phyloP scores from a whole-genome alignment of 768 basidiomycete genomes.

The Exidia glandulosa region DNA sequence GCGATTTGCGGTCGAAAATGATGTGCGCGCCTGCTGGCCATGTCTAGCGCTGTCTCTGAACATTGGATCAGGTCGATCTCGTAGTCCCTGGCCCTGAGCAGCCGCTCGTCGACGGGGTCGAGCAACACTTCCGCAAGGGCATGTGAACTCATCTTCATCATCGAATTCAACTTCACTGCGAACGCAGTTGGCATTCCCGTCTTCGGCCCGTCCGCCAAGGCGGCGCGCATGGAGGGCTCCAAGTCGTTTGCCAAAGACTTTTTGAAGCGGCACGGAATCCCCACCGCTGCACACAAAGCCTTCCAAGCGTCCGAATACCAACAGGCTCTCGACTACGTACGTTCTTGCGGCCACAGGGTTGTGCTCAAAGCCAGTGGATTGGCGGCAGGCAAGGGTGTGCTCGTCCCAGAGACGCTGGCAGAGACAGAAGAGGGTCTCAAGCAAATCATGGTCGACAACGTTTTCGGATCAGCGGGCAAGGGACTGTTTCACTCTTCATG shows the following conservation, averaged over 20 bases:
- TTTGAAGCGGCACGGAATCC: conserved; percentile 86
- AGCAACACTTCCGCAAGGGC: conserved; percentile 84
- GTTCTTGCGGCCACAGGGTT: conserved; percentile 58
- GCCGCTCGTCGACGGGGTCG: conserved; percentile 90
- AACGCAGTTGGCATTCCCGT: conserved; percentile 82
- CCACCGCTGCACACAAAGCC: conserved; percentile 75
- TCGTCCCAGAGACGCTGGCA: conserved; percentile 73
- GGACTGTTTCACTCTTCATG: conserved; percentile 11
- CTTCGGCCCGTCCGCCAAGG: conserved; percentile 80
- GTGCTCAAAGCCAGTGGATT: conserved; percentile 94
- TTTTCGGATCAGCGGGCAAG: conserved; percentile 78
- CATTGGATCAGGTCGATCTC: conserved; percentile 49
- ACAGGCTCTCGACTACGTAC: conserved; percentile 67
- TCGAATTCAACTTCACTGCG: conserved; percentile 4
- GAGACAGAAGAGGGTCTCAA: conserved; percentile 72
- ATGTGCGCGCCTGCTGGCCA: conserved; percentile 34
- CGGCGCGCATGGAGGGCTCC: conserved; percentile 94
- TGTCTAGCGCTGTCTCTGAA: neutral
- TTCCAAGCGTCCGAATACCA: conserved; percentile 64
- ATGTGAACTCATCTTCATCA: conserved; percentile 8
- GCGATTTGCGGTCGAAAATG: conserved; percentile 61
- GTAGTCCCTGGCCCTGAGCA: conserved; percentile 95
- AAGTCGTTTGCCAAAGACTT: conserved; percentile 95
- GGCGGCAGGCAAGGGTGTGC: conserved; percentile 91
- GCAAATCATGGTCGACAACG: conserved; percentile 72